Percentiles rank a stretch among this genome's conserved stretches.
These are phyloP conservation scores for Alternaria hordeiaustralica DNA, from an alignment of 2,329 filamentous ascomycete species.

Conservation along the genomic window DNA sequence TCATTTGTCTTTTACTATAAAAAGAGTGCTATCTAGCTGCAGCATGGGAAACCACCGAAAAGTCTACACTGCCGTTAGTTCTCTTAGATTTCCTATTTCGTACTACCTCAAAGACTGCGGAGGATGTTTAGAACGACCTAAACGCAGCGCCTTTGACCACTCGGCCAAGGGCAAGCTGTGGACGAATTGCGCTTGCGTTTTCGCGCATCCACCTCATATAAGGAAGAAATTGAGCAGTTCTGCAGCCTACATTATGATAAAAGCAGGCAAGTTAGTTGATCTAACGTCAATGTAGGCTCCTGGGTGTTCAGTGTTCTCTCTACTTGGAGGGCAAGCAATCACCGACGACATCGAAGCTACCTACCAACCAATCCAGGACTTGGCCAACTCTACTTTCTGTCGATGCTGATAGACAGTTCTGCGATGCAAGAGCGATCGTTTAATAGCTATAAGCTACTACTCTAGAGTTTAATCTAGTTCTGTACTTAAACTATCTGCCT, in stretches of 20 bases:
- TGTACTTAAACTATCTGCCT: not conserved
- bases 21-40: not conserved
- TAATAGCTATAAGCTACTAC: not conserved
- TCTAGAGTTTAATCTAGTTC: not conserved
- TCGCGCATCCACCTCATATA: not conserved
- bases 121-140: conserved; percentile 25
- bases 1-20: not conserved
- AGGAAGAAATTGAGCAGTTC: not conserved
- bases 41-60: not conserved
- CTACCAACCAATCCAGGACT: no score
- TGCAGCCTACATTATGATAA: not conserved
- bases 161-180: not conserved
- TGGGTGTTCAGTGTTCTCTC: not conserved
- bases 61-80: not conserved
- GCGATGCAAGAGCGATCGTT: not conserved
- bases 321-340: not conserved
- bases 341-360: not conserved
- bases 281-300: not conserved
- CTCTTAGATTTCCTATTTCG: not conserved
- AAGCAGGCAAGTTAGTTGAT: not conserved
- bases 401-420: not conserved
- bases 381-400: not conserved
- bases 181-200: not conserved
- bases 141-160: conserved; percentile 42
- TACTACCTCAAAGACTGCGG: conserved; percentile 24